These are phyloP conservation scores for Violaceomyces palustris DNA, from an alignment of 1,284 basidiomycete genomes.

Conservation along the genomic window DNA sequence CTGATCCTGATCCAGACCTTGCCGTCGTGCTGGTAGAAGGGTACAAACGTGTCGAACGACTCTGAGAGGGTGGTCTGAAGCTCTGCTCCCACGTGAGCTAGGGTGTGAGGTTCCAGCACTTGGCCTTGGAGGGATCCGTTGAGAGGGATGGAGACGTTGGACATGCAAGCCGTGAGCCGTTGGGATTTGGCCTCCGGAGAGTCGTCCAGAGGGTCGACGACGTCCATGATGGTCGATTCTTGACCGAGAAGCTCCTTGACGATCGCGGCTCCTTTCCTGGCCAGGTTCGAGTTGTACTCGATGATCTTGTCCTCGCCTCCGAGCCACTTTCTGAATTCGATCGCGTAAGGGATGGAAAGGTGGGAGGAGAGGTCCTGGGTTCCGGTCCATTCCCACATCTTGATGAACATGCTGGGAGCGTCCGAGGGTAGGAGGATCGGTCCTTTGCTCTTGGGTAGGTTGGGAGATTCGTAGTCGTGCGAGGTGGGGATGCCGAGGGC, in stretches of 20 bases:
- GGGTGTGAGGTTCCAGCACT: neutral
- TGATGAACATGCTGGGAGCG: conserved; percentile 10
- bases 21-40: conserved; percentile 18
- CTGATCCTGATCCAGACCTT: conserved; percentile 33
- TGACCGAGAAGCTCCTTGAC: conserved; percentile 60
- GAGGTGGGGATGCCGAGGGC: conserved; percentile 70
- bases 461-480: conserved; percentile 12
- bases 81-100: conserved; percentile 6
- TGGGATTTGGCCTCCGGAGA: neutral
- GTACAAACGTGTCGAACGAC: conserved; percentile 16
- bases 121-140: neutral
- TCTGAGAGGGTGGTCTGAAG: conserved; percentile 6
- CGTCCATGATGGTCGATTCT: conserved; percentile 9
- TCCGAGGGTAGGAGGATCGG: conserved; percentile 6
- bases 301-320: conserved; percentile 78
- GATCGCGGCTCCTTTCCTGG: conserved; percentile 64
- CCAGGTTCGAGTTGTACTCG: conserved; percentile 69
- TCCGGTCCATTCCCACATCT: conserved; percentile 28
- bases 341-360: conserved; percentile 56
- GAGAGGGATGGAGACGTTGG: conserved; percentile 19
- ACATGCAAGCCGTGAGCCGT: conserved; percentile 24
- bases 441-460: conserved; percentile 2
- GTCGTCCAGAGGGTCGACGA: no score
- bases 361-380: conserved; percentile 26
- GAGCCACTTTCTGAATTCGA: conserved; percentile 72